Base-by-base conservation (phyloP, 768 basidiomycete species). In the Rhizopogon vinicolor region DNA sequence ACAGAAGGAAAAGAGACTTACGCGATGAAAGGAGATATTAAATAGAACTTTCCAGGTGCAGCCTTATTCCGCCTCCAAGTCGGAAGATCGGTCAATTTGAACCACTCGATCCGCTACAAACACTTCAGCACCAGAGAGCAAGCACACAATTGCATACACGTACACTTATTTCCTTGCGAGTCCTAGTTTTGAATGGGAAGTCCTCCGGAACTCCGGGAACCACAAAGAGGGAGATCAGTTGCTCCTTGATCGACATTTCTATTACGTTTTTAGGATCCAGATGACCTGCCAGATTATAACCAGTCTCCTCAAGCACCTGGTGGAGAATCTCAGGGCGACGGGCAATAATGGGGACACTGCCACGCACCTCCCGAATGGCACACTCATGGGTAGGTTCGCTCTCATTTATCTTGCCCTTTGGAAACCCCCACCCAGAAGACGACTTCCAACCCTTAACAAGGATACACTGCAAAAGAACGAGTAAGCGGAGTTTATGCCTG, bases 361-460 rank as follows among this genome's bases (percentile, higher is more conserved):
- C 51, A 56, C 83, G 53, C 58, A 95, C 96, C 76, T 99, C 97
- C 69, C 97, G 85, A 52, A 91, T 79, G 2, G 96, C 97, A 71
- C 97, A 99, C 53, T 79, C 80, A 48, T 81, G 79, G 54, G 86
- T 82, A 7, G 87, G 84, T 68, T 99, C 97, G 57, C 89, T 83
- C 68, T 95, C 87, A 64, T 99, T 99, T 70, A 98, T 98, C 74
- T 99, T 99, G n/a, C 97, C 97, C 68, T 96, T 91, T 7, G 97
- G 97, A 71, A 98, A 99, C n/a, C 93, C 89, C 97, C 97, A 99
- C 7, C 93, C 92, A 2, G 97, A 91, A 18, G 88, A 91, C 37
- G 92, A 85, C 71, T 97, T 98, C 93, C 93, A 98, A 7, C 97
- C 97, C 72, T 97, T 94, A 56, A 99, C 97, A 57, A 99, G 81